Evolutionary conservation across 441 rosid genomes (phyloP).

Genomic region (Adansonia grandidieri): DNA sequence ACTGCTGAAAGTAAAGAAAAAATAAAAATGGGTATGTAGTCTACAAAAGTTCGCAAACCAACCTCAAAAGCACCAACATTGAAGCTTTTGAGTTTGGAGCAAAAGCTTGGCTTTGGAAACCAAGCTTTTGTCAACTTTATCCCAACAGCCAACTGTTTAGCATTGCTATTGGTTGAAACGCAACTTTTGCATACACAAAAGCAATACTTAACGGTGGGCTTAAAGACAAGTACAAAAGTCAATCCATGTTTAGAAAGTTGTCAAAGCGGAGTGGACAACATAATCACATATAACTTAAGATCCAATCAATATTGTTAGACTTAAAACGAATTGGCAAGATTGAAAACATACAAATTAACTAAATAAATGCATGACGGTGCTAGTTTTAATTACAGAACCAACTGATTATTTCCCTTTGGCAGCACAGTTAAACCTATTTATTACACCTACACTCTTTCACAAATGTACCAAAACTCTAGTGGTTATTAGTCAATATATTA

Average conservation of each 20-base stretch:
- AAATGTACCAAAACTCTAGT: background rate
- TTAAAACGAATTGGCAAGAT: background rate
- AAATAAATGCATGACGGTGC: background rate
- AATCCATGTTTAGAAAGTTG: background rate
- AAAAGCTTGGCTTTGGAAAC: too few relatives aligned
- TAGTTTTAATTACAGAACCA: constrained; percentile 12
- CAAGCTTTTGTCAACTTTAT: too few relatives aligned
- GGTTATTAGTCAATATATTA: constrained; percentile 3
- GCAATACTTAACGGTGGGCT: too few relatives aligned
- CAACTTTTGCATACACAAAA: too few relatives aligned
- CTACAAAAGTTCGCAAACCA: too few relatives aligned
- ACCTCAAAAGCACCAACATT: too few relatives aligned
- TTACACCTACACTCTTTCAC: background rate
- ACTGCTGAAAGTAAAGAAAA: too few relatives aligned
- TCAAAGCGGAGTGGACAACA: background rate
- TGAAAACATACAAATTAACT: background rate
- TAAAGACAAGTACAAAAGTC: background rate
- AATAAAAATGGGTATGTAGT: too few relatives aligned
- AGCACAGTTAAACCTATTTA: constrained; percentile 16
- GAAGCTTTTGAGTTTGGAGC: too few relatives aligned
- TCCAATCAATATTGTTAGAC: background rate
- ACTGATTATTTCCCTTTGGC: background rate
- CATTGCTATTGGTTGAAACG: too few relatives aligned
- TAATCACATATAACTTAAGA: background rate
- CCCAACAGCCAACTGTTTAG: too few relatives aligned